Percentiles rank a stretch among this genome's conserved stretches.
phyloP scores from a whole-genome alignment of 257 asterid genomes.

The Scutellaria barbata region DNA sequence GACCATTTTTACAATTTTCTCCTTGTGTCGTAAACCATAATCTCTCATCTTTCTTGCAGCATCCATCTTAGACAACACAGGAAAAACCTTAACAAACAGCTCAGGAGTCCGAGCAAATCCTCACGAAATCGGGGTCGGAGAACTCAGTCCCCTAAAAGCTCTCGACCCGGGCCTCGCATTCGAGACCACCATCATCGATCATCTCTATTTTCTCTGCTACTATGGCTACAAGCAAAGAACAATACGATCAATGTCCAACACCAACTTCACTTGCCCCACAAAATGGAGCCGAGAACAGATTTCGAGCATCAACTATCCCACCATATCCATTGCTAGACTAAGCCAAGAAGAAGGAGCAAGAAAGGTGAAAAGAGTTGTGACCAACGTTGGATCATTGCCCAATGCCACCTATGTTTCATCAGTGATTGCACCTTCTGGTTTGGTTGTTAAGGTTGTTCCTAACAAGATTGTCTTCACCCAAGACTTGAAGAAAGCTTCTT shows the following conservation, averaged over 20 bases:
- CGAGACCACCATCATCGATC: conserved; percentile 59
- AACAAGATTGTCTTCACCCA: conserved; percentile 40
- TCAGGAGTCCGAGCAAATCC: conserved; percentile 45
- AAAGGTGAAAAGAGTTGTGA: conserved; percentile 57
- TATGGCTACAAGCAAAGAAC: conserved; percentile 52
- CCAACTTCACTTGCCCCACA: conserved; percentile 56
- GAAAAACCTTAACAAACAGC: conserved; percentile 48
- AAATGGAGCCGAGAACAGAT: conserved; percentile 38
- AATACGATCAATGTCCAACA: conserved; percentile 48
- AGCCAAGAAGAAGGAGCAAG: conserved; percentile 37
- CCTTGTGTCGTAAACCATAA: too few relatives aligned
- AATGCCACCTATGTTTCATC: conserved; percentile 49
- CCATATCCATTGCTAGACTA: conserved; percentile 62
- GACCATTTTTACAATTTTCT: too few relatives aligned
- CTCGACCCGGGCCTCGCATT: conserved; percentile 70
- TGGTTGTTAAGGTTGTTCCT: conserved; percentile 53
- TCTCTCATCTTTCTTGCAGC: conserved; percentile 43
- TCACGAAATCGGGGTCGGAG: conserved; percentile 70
- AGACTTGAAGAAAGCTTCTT: conserved; percentile 39
- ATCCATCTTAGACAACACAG: conserved; percentile 51
- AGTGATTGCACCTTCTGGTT: conserved; percentile 53
- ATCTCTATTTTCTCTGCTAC: conserved; percentile 62
- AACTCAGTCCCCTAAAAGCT: conserved; percentile 62
- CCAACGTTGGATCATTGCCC: conserved; percentile 55
- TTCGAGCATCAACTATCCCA: conserved; percentile 69